These are phyloP conservation scores for Phyllosticta paracitricarpa DNA, from an alignment of 2,329 filamentous ascomycete species.

Conservation along the genomic window DNA sequence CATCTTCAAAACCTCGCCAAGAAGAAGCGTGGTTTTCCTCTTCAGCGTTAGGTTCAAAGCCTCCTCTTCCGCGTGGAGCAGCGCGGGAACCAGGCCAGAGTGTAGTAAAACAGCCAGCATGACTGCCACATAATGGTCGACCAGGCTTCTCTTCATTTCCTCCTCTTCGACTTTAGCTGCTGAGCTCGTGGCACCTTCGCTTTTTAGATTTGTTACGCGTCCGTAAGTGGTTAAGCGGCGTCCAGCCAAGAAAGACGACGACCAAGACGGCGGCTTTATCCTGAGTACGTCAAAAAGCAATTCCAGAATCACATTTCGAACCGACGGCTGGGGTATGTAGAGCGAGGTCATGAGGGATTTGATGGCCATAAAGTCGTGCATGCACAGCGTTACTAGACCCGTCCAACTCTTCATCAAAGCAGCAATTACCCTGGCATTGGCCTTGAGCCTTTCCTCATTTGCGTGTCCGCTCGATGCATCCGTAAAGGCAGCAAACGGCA, in stretches of 20 bases:
- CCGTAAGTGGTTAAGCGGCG: conserved; percentile 90
- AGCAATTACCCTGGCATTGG: conserved; percentile 88
- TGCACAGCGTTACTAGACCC: conserved; percentile 75
- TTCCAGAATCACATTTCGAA: conserved; percentile 73
- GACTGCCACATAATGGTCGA: conserved; percentile 88
- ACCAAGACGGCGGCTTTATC: conserved; percentile 92
- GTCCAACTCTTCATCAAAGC: conserved; percentile 88
- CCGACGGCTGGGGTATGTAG: conserved; percentile 46
- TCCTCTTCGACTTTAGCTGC: conserved; percentile 57
- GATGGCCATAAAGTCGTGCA: conserved; percentile 79
- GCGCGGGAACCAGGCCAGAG: conserved; percentile 53
- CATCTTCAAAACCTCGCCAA: conserved; percentile 85
- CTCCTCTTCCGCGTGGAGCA: conserved; percentile 54
- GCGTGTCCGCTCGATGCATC: conserved; percentile 52
- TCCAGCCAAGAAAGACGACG: conserved; percentile 87
- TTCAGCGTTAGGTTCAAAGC: conserved; percentile 61
- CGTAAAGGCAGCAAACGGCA: conserved; percentile 80
- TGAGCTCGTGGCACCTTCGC: conserved; percentile 40
- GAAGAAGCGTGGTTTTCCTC: conserved; percentile 79
- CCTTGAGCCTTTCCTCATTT: conserved; percentile 60
- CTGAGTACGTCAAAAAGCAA: conserved; percentile 73
- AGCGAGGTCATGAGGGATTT: conserved; percentile 65
- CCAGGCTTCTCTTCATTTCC: conserved; percentile 58
- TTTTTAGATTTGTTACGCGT: conserved; percentile 76
- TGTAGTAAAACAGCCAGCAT: conserved; percentile 78